Base-by-base conservation (phyloP, 305 asterid genomes). In the Galium porrigens region DNA sequence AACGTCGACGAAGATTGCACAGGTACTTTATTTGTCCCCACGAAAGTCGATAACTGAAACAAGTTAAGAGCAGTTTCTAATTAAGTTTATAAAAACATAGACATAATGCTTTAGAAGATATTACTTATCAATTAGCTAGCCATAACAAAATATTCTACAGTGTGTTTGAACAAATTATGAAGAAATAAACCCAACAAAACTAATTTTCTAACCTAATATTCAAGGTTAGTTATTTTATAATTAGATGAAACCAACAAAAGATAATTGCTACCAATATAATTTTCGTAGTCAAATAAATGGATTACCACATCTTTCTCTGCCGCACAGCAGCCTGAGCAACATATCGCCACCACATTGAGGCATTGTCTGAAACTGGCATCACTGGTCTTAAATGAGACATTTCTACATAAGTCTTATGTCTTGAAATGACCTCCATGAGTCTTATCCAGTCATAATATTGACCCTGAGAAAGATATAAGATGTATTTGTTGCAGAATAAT, bases 371-470 rank as follows among this genome's bases (percentile, higher is more conserved):
- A 80, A 92, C 83, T 39, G 96, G 88, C 67, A 84, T 83, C 82
- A 67, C 56, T 4, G 99, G 99, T 73, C 99, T 85, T 79, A 92
- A 83, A 82, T 92, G 97, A 70, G 90, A 87, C 61, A 85, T 80
- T 73, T 92, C 99, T 20, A 92, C 85, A 68, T 78, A 81, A 52
- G 81, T 77, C 78, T 84, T 87, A 73, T 89, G 85, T 54, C 89
- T 84, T 59, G 99, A 83, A 79, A 92, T 83, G 75, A 81, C 90
- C 86, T 92, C 99, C 95, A 89, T 69, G 78, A 92, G 92, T 77
- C 89, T 84, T 75, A 92, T 92, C 99, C 99, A 92, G 65, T 92
- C 99, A 80, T 92, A 95, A 84, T 92, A 89, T 74, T 92, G 99
- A 61, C 88, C 89, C 99, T 92, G 85, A 62, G 73, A 77, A 48